These are phyloP conservation scores for Canavalia ensiformis DNA, from an alignment of 306 rosid species.

Conservation along the genomic window DNA sequence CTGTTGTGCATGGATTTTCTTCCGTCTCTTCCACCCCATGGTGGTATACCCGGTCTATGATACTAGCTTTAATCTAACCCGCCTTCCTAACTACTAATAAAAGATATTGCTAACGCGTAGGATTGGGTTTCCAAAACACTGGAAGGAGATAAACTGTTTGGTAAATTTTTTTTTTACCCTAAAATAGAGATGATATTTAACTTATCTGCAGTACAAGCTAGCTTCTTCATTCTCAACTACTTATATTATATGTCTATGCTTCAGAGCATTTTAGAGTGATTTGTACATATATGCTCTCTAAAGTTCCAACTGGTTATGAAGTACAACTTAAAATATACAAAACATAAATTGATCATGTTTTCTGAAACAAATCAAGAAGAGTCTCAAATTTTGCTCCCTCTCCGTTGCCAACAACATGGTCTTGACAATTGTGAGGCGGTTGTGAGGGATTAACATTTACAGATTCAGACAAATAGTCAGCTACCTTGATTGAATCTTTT, in stretches of 20 bases:
- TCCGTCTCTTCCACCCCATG: background rate
- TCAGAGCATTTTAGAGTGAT: constrained; percentile 26
- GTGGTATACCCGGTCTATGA: background rate
- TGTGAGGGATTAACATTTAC: constrained; percentile 44
- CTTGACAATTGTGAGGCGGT: constrained; percentile 45
- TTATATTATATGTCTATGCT: background rate
- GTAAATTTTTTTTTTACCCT: background rate
- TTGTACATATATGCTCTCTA: constrained; percentile 23
- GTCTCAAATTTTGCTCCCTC: constrained; percentile 62
- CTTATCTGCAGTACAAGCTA: background rate
- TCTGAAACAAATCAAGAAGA: constrained; percentile 74
- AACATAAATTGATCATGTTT: constrained; percentile 53
- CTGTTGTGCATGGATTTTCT: no score
- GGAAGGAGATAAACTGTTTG: background rate
- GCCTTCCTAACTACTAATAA: background rate
- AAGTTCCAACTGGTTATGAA: background rate
- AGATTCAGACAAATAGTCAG: constrained; percentile 58
- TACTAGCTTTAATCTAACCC: background rate
- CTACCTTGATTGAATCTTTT: constrained; percentile 53
- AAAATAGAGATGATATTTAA: background rate
- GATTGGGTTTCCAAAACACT: constrained; percentile 15
- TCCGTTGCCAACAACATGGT: constrained; percentile 42
- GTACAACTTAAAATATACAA: constrained; percentile 10
- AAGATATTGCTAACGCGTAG: background rate
- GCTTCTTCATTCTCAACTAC: constrained; percentile 3